Base-by-base conservation (phyloP, 192 early-diverging fungal species). In the Coemansia sp. region DNA sequence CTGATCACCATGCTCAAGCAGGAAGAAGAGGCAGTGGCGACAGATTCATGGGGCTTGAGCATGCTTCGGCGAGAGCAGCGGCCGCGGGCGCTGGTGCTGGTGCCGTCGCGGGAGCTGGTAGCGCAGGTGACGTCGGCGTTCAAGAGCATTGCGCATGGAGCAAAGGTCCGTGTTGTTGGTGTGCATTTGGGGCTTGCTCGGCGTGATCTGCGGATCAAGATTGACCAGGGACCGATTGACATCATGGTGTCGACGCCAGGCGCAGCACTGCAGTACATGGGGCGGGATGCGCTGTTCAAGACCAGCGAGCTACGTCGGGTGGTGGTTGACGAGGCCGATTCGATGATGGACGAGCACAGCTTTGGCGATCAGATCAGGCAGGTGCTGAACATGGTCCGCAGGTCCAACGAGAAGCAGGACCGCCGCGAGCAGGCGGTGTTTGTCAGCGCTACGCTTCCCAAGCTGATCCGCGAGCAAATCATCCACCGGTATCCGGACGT, bases 271-370 rank as follows among this genome's bases (percentile, higher is more conserved):
- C 58, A 81, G 14, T 76, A 84, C 11, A 84, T 89, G 60, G 12
- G 82, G 4, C 65, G 80, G 9, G 68, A 87, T 21, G 67, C 74
- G 12, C 59, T 75, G 5, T n/a, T 98, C 10, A 81, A 83, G n/a
- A 76, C 94, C 0, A 68, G 77, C 4, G 82, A 86, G 10, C 71
- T 89, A 10, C 72, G 71, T 1, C 84, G 89, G 55, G 56, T 98
- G 3, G 87, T 96, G 2, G 84, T 98, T 6, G 96, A 98, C 73
- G 96, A 98, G 81, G 93, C 93, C 0, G 96, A 98, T 72, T 90
- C 93, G 1, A 78, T 98, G 81, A 91, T 97, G 79, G 93, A 79
- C 64, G 54, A 91, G 71, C 73, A 84, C 37, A 87, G 87, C 48
- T 95, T 93, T 70, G 84, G 81, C 25, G 71, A 85, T 4, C 91